phyloP scores from a whole-genome alignment of 2,329 filamentous ascomycete genomes.

The Raffaelea arxii region DNA sequence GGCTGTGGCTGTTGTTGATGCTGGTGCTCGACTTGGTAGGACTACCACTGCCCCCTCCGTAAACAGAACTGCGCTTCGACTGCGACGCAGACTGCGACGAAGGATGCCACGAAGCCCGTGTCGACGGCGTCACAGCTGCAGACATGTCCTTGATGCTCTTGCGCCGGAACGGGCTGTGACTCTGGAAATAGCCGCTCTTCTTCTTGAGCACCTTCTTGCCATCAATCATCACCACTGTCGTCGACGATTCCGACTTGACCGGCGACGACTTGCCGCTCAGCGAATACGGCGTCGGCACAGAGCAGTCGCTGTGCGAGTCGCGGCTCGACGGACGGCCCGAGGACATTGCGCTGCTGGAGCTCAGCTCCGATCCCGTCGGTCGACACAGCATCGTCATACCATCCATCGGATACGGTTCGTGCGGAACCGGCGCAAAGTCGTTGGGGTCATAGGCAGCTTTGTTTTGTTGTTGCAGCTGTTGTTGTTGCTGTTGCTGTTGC shows the following conservation, averaged over 20 bases:
- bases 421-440: slow-evolving; percentile 64
- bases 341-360: slow-evolving; percentile 40
- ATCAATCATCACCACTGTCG: slow-evolving; percentile 35
- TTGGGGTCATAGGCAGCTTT: slow-evolving; percentile 31
- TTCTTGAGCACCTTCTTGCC: slow-evolving; percentile 61
- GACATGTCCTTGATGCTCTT: slow-evolving; percentile 73
- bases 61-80: slow-evolving; percentile 6
- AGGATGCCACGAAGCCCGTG: slow-evolving; percentile 52
- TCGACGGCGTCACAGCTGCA: slow-evolving; percentile 23
- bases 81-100: slow-evolving; percentile 14
- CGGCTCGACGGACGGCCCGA: slow-evolving; percentile 70
- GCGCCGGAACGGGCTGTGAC: slow-evolving; percentile 82
- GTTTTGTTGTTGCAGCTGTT: slow-evolving; percentile 16
- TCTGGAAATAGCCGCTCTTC: slow-evolving; percentile 84
- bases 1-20: slow-evolving; percentile 11
- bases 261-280: slow-evolving; percentile 66
- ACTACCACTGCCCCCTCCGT: neutral
- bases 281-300: slow-evolving; percentile 79
- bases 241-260: slow-evolving; percentile 38
- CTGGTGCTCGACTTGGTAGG: neutral
- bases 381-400: slow-evolving; percentile 97
- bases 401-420: slow-evolving; percentile 89
- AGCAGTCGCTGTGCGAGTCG: slow-evolving; percentile 85
- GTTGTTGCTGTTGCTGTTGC: slow-evolving; percentile 11
- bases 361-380: slow-evolving; percentile 35